Evolutionary conservation across 2,329 filamentous ascomycete species (phyloP), one percentile per base, ranked within the genome.

Genomic region (Cladobotryum protrusum): DNA sequence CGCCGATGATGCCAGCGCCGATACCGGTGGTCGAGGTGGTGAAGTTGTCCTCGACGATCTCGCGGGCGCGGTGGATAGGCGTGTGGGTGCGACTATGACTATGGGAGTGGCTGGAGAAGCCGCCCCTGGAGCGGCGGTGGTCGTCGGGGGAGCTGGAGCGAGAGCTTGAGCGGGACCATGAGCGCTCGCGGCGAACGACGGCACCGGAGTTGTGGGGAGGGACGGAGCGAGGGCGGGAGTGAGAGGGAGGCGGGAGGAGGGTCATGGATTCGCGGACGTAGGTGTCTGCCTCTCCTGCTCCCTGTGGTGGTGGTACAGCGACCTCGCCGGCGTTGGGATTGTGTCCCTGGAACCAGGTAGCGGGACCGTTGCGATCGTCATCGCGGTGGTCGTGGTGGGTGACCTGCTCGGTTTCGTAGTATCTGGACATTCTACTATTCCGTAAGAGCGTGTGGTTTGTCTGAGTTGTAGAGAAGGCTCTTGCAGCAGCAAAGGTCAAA

Each of bases 1-100:
- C 77, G 14, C 78, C 78, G 3, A 81, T 61, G 8, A 81, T 68
- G 19, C 76, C 72, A 7, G 72, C 72, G 36, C 76, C 75, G 2
- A 81, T 63, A 4, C 77, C 77, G 1, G 73, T 66, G 2, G 66
- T 66, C 4, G 74, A 74, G 46, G 71, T 68, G 35, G 72, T 73
- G 56, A 81, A 79, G 43, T 71, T 73, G 52, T 71, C 65, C 41
- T 73, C 65, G 40, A 77, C 61, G 12, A 68, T 67, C 32, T 67
- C 54, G 32, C 69, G 68, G 5, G 72, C 70, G 53, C 72, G 71
- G 43, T 62, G 61, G 4, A 72, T 48, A 6, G 74, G 70, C 34
- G 65, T 67, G 17, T 56, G 42, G 9, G 52, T n/a, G 7, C 43
- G 47, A 19, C 44, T 48, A 43, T 49, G 40, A 14, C 56, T 56